Evolutionary conservation across 306 rosid species (phyloP).

Genomic region (Crotalaria pallida): DNA sequence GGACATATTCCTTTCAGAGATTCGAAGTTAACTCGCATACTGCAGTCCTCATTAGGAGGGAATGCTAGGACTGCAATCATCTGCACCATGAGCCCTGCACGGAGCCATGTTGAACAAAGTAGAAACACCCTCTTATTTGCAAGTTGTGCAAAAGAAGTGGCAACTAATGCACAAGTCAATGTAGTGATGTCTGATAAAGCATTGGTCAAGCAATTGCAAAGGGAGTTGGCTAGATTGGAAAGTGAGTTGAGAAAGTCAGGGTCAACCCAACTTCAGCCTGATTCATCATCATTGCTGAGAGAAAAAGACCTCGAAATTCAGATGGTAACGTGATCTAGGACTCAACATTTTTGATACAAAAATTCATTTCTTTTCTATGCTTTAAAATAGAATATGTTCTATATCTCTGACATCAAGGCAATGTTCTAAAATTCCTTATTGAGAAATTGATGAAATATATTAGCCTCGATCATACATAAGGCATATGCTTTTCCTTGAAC

Average conservation of each 20-base stretch:
- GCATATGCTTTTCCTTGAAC: background rate
- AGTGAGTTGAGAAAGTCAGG: conserved; percentile 53
- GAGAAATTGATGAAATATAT: conserved; percentile 7
- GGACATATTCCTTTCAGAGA: conserved; percentile 96
- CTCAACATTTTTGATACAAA: background rate
- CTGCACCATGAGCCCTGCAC: conserved; percentile 92
- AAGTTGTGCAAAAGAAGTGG: conserved; percentile 86
- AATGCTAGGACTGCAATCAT: conserved; percentile 94
- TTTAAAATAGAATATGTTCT: background rate
- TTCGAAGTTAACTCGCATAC: conserved; percentile 93
- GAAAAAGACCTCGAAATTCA: conserved; percentile 82
- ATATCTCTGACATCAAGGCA: background rate
- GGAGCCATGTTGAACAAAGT: conserved; percentile 80
- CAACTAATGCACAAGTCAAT: conserved; percentile 82
- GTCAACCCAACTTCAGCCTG: conserved; percentile 28
- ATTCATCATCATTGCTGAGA: conserved; percentile 46
- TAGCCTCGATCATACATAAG: background rate
- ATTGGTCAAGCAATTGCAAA: conserved; percentile 83
- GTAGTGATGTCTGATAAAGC: conserved; percentile 84
- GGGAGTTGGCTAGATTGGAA: conserved; percentile 74
- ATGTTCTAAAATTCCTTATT: background rate
- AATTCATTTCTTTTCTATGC: background rate
- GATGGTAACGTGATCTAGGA: conserved; percentile 46
- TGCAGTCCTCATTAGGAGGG: conserved; percentile 93
- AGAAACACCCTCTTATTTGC: conserved; percentile 97